Base-by-base conservation (phyloP, 768 basidiomycete genomes). In the Phlebiopsis gigantea region DNA sequence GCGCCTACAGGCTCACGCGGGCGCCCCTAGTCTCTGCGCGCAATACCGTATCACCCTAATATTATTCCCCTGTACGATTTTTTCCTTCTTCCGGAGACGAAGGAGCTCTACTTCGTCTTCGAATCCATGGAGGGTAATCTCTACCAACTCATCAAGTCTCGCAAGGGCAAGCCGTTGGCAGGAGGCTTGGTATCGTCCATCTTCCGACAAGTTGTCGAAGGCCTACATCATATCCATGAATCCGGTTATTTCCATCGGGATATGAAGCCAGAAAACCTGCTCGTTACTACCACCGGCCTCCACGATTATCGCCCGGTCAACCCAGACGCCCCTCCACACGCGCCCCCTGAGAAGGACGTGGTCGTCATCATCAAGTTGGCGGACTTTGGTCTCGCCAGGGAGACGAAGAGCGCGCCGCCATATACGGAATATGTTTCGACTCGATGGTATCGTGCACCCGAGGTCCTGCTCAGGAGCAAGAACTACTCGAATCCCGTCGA, bases 111-210 rank as follows among this genome's bases (percentile, higher is more conserved):
- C 72, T 98, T 98, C 68, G 96, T 98, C 46, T 99, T 99, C 73
- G 97, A 99, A 74, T 95, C 94, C 66, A 98, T 99, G 97, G 97
- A 99, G 72, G 97, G 97, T 67, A 98, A 99, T 73, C 84, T 99
- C 47, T 99, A 96, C 74, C 97, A 99, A 71, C 90, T 99, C 75
- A 96, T 98, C 73, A 98, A 96, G 75, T 85, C 94, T 46, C 87
- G 97, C 59, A 93, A 92, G 73, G 94, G 95, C 58, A 86, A 95
- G 60, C 85, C 93, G 5, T 84, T 99, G 59, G 96, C 97, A n/a
- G 92, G 93, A 45, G 97, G 97, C 62, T 87, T 99, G 63, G 88
- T 96, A 60, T 90, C 93, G 22, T 92, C 90, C 65, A 93, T 98
- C 63, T 98, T 97, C 70, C 85, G 82, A 56, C 97, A 99, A 73